Evolutionary conservation across 23 red algal species (phyloP).

Genomic region (Cyanidiococcus yangmingshanensis): DNA sequence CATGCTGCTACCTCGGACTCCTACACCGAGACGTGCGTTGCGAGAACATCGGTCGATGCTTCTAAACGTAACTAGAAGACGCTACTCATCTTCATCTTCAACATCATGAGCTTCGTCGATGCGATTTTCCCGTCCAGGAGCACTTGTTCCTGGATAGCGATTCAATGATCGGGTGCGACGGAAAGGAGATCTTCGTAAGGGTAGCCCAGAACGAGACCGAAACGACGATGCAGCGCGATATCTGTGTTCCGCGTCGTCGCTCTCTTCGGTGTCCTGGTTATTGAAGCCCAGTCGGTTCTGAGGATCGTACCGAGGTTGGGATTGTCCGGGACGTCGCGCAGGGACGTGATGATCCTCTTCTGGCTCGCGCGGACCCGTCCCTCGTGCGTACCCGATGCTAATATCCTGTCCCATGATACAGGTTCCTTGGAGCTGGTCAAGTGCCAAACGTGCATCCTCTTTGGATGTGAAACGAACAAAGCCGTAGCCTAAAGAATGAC

Average conservation of each 20-base stretch:
- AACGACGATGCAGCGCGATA: no score
- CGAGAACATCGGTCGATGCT: no score
- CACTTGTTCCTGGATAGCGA: not conserved
- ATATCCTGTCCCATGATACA: conserved; percentile 2
- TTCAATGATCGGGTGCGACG: not conserved
- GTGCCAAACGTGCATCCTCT: not conserved
- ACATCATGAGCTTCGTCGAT: not conserved
- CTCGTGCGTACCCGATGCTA: not conserved
- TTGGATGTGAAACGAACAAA: not conserved
- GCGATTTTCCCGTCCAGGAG: not conserved
- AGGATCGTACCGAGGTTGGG: no score
- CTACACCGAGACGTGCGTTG: no score
- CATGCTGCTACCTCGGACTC: no score
- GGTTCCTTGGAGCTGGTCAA: conserved; percentile 1
- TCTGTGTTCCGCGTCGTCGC: no score
- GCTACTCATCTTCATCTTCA: no score
- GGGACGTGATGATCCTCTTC: not conserved
- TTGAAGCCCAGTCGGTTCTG: no score
- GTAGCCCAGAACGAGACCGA: no score
- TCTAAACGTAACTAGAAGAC: no score
- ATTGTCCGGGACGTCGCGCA: no score
- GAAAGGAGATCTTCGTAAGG: not conserved
- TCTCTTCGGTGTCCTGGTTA: no score
- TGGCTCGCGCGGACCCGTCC: not conserved
- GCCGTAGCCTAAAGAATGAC: conserved; percentile 6